Percentiles rank a stretch among this genome's conserved stretches.
Conservation (phyloP, 805 yeast species). For the Starmerella gropengiesseri region DNA sequence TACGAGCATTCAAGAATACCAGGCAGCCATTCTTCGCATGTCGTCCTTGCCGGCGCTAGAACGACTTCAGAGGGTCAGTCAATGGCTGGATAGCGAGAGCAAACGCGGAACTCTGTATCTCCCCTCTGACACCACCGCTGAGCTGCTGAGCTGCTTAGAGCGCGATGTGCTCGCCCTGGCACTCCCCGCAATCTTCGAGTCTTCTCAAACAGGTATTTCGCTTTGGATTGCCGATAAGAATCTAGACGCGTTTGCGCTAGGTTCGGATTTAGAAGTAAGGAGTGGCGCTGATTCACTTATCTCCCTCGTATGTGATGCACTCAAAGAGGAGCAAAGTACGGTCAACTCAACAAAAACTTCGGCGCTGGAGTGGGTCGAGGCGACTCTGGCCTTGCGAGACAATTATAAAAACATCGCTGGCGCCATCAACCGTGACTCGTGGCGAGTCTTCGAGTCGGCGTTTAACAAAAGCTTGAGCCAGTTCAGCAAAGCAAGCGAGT, state of each 20-base stretch:
- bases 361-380: slow-evolving; percentile 2
- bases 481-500: slow-evolving; percentile 7
- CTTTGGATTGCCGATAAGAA: slow-evolving; percentile 17
- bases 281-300: slow-evolving; percentile 11
- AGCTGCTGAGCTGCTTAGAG: slow-evolving; percentile 9
- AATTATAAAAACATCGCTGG: slow-evolving; percentile 9
- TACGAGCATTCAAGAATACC: slow-evolving; percentile 1
- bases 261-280: slow-evolving; percentile 16
- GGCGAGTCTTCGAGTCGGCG: background rate
- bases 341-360: background rate
- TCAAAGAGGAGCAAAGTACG: background rate
- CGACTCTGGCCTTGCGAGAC: background rate
- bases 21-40: background rate
- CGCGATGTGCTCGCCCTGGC: slow-evolving; percentile 9
- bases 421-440: background rate
- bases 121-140: slow-evolving; percentile 15
- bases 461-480: slow-evolving; percentile 1
- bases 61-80: slow-evolving; percentile 2
- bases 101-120: slow-evolving; percentile 12
- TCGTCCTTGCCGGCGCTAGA: background rate
- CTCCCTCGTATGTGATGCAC: slow-evolving; percentile 2
- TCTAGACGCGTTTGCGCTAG: slow-evolving; percentile 11
- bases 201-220: slow-evolving; percentile 13
- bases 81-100: slow-evolving; percentile 17
- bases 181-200: slow-evolving; percentile 9